phyloP scores from a whole-genome alignment of 2,329 filamentous ascomycete genomes.

The Parastagonospora nodorum region DNA sequence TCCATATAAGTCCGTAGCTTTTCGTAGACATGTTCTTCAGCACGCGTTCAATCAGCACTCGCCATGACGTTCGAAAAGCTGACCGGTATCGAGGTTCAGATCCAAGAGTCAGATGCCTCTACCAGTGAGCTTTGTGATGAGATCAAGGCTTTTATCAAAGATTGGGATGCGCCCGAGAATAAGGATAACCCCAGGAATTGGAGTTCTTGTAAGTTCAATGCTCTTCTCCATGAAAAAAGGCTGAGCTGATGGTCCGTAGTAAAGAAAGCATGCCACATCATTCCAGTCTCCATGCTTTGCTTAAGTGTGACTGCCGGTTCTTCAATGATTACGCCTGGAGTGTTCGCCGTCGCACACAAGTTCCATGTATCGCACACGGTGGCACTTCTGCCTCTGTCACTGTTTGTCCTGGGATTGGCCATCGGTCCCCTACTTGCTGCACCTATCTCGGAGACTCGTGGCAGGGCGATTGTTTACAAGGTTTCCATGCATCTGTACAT shows the following conservation, averaged over 20 bases:
- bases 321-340: conserved; percentile 57
- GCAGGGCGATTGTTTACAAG: conserved; percentile 66
- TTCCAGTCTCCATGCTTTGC: conserved; percentile 8
- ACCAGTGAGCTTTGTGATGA: neutral
- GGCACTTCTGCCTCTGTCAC: conserved; percentile 47
- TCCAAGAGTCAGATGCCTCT: neutral
- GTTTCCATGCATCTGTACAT: conserved; percentile 69
- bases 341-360: conserved; percentile 51
- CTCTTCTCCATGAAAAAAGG: neutral
- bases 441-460: conserved; percentile 61
- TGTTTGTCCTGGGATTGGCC: conserved; percentile 63
- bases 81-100: conserved; percentile 2
- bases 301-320: conserved; percentile 49
- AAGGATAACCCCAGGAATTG: conserved; percentile 10
- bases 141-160: neutral
- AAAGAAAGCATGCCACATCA: conserved; percentile 8
- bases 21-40: neutral
- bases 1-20: neutral
- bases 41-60: neutral
- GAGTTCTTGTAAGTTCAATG: conserved; percentile 1
- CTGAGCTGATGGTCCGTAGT: neutral
- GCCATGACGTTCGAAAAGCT: conserved; percentile 1
- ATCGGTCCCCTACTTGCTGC: conserved; percentile 63
- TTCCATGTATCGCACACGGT: conserved; percentile 1
- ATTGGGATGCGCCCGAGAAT: conserved; percentile 5